Conservation (phyloP, 139 green algal genomes). For the Chlamydomonas urium region DNA sequence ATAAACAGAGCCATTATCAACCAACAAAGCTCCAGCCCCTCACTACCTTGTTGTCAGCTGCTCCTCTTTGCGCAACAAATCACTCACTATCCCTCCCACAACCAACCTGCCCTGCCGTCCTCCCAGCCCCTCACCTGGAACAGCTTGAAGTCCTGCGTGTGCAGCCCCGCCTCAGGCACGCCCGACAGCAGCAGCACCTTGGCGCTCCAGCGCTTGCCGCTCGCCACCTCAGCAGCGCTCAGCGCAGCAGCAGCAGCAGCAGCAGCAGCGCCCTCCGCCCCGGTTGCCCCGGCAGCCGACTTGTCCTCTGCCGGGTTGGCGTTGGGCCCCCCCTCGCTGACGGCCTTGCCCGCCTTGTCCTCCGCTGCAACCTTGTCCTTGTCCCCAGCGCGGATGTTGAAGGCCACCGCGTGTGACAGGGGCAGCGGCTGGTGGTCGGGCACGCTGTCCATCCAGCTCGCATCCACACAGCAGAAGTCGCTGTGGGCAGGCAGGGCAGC, state of each 20-base stretch:
- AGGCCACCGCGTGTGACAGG: slow-evolving; percentile 31
- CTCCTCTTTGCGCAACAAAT: too few species aligned
- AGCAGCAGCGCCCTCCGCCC: not conserved
- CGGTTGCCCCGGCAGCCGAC: not conserved
- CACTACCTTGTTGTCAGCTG: too few species aligned
- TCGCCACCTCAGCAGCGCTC: slow-evolving; percentile 16
- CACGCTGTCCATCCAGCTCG: slow-evolving; percentile 33
- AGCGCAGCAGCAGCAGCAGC: not conserved
- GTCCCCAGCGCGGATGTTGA: slow-evolving; percentile 16
- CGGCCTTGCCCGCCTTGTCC: not conserved
- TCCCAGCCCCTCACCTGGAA: slow-evolving; percentile 29
- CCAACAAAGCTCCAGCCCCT: too few species aligned
- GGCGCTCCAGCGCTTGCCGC: slow-evolving; percentile 24
- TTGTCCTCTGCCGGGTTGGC: too few species aligned
- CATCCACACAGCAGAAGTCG: slow-evolving; percentile 35
- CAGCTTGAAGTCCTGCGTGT: slow-evolving; percentile 1
- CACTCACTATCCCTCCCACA: too few species aligned
- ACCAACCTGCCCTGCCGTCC: too few species aligned
- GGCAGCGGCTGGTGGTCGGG: slow-evolving; percentile 29
- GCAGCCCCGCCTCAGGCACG: slow-evolving; percentile 10
- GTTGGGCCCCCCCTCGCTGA: too few species aligned
- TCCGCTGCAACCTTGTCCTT: not conserved
- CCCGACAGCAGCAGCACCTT: slow-evolving; percentile 45
- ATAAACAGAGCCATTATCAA: too few species aligned
- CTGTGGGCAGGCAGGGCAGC: too few species aligned